Base-by-base conservation (phyloP, 257 asterid genomes). In the Capsicum chinense region DNA sequence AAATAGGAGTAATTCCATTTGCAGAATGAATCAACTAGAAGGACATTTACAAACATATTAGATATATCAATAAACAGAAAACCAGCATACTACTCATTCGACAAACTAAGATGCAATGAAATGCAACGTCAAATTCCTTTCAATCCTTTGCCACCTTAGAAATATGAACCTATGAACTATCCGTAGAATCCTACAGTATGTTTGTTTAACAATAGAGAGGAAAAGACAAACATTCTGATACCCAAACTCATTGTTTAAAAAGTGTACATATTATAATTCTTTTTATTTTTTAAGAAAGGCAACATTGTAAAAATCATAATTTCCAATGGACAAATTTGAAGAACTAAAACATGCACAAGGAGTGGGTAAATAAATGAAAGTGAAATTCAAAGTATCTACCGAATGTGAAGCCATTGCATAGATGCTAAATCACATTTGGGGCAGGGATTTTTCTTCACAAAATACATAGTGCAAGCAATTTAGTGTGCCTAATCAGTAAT, bases 311-410 rank as follows among this genome's bases (percentile, higher is more conserved):
- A 63, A 14, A 63, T 63, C 70, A 26, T 26, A 26, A 63, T 21
- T 26, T 17, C 48, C 59, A 73, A 48, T 73, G 39, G 47, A 50
- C 59, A 50, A 6, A 74, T 74, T 50, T 50, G 80, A 21, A 74
- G 19, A 74, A 74, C 81, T 74, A 74, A 39, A 21, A 74, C 62
- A 50, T 12, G 44, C 44, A 50, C 81, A 74, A 50, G 47, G 19
- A 19, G 17, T 21, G 17, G 47, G 19, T 52, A 48, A 19, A 74
- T 74, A 74, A 26, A 76, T 26, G 62, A 60, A 47, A 73, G 59
- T 21, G 60, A 74, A 21, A 50, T 11, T 50, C 62, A 50, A 74
- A 50, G 60, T 74, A 50, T 50, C 60, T 12, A 19, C 42, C 12
- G 19, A 74, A 74, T 74, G 44, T n/a, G n/a, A 74, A 21, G 62